Base-by-base conservation (phyloP, 1,284 basidiomycete genomes). In the Trichosporon sp. region DNA sequence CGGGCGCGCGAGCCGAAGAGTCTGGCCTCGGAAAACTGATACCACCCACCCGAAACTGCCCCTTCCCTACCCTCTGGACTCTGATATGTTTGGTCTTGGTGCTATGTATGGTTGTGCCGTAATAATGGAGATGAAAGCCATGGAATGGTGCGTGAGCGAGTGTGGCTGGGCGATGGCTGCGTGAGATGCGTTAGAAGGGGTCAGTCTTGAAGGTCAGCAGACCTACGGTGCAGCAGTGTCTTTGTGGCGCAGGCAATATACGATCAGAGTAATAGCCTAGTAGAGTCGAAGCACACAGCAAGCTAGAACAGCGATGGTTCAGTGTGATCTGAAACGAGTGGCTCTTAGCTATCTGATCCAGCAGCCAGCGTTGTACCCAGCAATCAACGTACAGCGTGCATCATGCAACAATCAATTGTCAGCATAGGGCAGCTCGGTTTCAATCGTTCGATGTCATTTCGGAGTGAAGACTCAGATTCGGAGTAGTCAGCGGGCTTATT, bases 91-190 rank as follows among this genome's bases (percentile, higher is more conserved):
- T 54, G 49, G 49, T 54, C 25, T 54, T 54, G 49, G 49, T 54
- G 49, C 16, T 54, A 54, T 54, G 49, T 54, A 54, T 29, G 49
- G 49, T 54, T 54, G 49, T 54, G 49, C 49, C 49, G 49, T 54
- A 29, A 54, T 44, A 44, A n/a, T n/a, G n/a, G n/a, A n/a, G n/a
- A n/a, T n/a, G n/a, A n/a, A n/a, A n/a, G n/a, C n/a, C n/a, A n/a
- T n/a, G n/a, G n/a, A n/a, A n/a, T n/a, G n/a, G n/a, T n/a, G n/a
- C n/a, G n/a, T n/a, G n/a, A n/a, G n/a, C n/a, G n/a, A n/a, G n/a
- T n/a, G n/a, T n/a, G n/a, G n/a, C n/a, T n/a, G n/a, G n/a, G n/a
- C n/a, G n/a, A n/a, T n/a, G n/a, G n/a, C n/a, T n/a, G n/a, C n/a
- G n/a, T n/a, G n/a, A n/a, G n/a, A n/a, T n/a, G n/a, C n/a, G n/a